Percentiles rank a stretch among this genome's conserved stretches.
These are phyloP conservation scores for Penicillium pulvis DNA, from an alignment of 495 filamentous ascomycete species.

Conservation along the genomic window DNA sequence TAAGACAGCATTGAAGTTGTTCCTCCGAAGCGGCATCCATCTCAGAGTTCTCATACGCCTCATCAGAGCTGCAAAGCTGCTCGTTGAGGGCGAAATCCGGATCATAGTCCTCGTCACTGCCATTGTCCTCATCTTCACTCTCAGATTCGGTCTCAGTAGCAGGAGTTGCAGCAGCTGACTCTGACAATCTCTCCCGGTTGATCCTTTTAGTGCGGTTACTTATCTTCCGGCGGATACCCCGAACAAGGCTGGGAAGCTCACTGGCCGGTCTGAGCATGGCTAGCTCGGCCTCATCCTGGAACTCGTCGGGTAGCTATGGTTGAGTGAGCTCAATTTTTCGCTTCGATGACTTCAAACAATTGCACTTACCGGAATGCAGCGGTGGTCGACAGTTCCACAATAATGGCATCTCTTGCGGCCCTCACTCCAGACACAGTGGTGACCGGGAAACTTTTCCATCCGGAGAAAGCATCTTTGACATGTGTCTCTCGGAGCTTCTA, in stretches of 20 bases:
- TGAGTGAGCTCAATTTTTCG: background rate
- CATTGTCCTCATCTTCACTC: background rate
- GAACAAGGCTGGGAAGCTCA: background rate
- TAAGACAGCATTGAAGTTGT: background rate
- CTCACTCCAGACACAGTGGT: background rate
- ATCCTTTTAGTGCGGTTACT: background rate
- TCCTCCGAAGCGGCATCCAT: background rate
- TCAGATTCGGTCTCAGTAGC: background rate
- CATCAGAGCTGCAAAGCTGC: background rate
- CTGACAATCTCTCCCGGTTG: background rate
- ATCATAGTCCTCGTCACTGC: background rate
- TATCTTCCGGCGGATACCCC: conserved; percentile 2
- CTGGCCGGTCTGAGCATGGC: background rate
- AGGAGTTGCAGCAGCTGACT: background rate
- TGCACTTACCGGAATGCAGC: conserved; percentile 6
- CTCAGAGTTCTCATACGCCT: background rate
- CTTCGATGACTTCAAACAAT: background rate
- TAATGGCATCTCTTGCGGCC: conserved; percentile 1
- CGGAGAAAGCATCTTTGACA: conserved; percentile 15
- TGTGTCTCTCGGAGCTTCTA: background rate
- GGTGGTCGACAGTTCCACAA: background rate
- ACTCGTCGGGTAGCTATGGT: conserved; percentile 4
- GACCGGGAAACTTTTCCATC: background rate
- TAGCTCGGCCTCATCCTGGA: background rate
- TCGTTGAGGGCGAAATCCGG: background rate